These are phyloP conservation scores for Alternaria conjuncta DNA, from an alignment of 2,329 filamentous ascomycete species.

Conservation along the genomic window DNA sequence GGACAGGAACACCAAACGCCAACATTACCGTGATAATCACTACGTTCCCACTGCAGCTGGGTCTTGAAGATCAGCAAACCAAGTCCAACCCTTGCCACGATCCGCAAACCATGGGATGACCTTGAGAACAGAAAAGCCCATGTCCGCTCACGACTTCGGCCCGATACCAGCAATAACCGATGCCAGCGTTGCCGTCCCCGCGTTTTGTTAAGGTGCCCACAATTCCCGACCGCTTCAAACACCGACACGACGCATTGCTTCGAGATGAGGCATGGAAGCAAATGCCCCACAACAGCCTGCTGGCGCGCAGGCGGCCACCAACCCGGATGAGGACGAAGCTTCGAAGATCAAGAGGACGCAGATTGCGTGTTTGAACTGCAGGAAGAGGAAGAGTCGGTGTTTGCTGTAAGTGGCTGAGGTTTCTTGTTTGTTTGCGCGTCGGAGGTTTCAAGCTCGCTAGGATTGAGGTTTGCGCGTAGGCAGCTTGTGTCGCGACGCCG, in stretches of 20 bases:
- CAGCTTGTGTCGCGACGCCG: background rate
- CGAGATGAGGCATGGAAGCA: slow-evolving; percentile 20
- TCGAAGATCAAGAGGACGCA: slow-evolving; percentile 31
- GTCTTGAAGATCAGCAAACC: background rate
- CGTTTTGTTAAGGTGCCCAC: slow-evolving; percentile 2
- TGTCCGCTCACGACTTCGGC: slow-evolving; percentile 1
- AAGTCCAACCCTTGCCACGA: background rate
- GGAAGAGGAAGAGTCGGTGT: slow-evolving; percentile 50
- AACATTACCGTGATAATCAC: background rate
- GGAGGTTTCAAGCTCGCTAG: background rate
- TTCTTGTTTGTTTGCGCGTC: slow-evolving; percentile 6
- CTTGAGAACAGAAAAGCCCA: background rate
- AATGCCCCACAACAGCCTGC: slow-evolving; percentile 18
- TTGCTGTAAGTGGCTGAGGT: slow-evolving; percentile 42
- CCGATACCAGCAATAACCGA: slow-evolving; percentile 14
- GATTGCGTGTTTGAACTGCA: slow-evolving; percentile 43
- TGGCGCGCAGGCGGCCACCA: slow-evolving; percentile 12
- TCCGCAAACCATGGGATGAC: background rate
- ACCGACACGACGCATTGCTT: slow-evolving; percentile 14
- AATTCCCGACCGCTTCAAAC: slow-evolving; percentile 20
- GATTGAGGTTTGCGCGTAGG: background rate
- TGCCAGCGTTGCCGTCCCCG: slow-evolving; percentile 13
- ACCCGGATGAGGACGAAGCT: slow-evolving; percentile 24
- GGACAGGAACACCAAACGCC: background rate
- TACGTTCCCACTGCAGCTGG: background rate